Evolutionary conservation across 352 stramenopile genomes (phyloP).

Genomic region (Poterioochromonas sp.): DNA sequence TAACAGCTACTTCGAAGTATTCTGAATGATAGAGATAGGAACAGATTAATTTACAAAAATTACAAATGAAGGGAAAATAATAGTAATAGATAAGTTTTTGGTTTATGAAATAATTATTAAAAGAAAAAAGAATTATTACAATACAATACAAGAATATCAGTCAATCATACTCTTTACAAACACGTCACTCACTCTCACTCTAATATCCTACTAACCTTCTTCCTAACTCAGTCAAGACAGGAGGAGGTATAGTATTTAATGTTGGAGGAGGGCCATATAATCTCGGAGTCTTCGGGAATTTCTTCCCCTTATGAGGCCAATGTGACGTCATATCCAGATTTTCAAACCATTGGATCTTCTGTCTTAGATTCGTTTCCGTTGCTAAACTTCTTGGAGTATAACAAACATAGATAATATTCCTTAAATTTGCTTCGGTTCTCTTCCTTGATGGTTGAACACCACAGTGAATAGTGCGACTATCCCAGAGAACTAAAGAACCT

Average conservation of each 20-base stretch:
- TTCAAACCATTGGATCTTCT: not conserved
- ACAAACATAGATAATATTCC: not conserved
- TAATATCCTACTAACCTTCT: not conserved
- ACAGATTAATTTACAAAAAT: no score
- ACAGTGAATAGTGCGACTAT: not conserved
- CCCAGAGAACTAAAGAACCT: not conserved
- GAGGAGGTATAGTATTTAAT: not conserved
- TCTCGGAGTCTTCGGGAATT: not conserved
- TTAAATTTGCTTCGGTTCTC: not conserved
- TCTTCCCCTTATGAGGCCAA: not conserved
- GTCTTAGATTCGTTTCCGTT: not conserved
- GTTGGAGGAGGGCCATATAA: no score
- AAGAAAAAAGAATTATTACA: no score
- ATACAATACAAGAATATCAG: no score
- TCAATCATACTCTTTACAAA: no score
- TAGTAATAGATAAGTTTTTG: no score
- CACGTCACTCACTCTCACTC: no score
- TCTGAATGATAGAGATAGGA: no score
- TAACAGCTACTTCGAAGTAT: no score
- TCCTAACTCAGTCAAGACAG: not conserved
- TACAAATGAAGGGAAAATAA: no score
- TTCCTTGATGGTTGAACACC: not conserved
- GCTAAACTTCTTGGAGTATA: not conserved
- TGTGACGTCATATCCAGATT: not conserved
- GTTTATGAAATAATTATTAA: no score